phyloP scores from a whole-genome alignment of 2,329 filamentous ascomycete genomes.

The Zymoseptoria tritici region DNA sequence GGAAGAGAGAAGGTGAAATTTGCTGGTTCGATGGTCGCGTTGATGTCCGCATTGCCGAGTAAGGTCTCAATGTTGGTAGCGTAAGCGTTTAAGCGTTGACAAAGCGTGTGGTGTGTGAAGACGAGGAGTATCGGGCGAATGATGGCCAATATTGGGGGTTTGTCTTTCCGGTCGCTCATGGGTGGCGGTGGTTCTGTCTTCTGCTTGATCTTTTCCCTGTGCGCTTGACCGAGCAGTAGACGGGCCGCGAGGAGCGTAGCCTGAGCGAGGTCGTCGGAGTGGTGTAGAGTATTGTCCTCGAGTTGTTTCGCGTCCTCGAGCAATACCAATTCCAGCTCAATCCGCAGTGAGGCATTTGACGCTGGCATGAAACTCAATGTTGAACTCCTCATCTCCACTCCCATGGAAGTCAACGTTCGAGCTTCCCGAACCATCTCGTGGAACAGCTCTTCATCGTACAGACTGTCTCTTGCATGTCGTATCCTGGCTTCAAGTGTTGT shows the following conservation, averaged over 20 bases:
- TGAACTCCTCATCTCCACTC: slow-evolving; percentile 55
- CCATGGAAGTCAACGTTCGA: slow-evolving; percentile 61
- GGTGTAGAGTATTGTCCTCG: slow-evolving; percentile 14
- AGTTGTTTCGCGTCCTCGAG: slow-evolving; percentile 28
- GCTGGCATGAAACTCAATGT: slow-evolving; percentile 28
- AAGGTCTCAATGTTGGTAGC: slow-evolving; percentile 15
- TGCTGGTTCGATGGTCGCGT: not conserved
- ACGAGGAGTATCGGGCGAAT: slow-evolving; percentile 52
- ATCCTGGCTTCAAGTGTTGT: slow-evolving; percentile 60
- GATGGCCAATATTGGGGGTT: slow-evolving; percentile 47
- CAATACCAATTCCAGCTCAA: slow-evolving; percentile 61
- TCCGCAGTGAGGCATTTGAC: slow-evolving; percentile 43
- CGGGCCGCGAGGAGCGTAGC: slow-evolving; percentile 60
- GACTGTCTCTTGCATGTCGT: slow-evolving; percentile 66
- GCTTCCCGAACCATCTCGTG: slow-evolving; percentile 81
- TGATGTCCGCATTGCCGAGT: not conserved
- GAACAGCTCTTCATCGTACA: slow-evolving; percentile 81
- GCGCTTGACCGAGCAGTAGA: slow-evolving; percentile 69
- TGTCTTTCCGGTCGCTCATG: slow-evolving; percentile 43
- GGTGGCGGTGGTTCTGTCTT: slow-evolving; percentile 59
- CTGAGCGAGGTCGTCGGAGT: slow-evolving; percentile 50
- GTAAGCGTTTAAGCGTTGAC: slow-evolving; percentile 32
- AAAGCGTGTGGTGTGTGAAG: slow-evolving; percentile 42
- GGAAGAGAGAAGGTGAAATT: slow-evolving; percentile 1
- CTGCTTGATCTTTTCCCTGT: slow-evolving; percentile 64